These are phyloP conservation scores for Inosperma sp. DNA, from an alignment of 768 basidiomycete genomes.

Conservation along the genomic window DNA sequence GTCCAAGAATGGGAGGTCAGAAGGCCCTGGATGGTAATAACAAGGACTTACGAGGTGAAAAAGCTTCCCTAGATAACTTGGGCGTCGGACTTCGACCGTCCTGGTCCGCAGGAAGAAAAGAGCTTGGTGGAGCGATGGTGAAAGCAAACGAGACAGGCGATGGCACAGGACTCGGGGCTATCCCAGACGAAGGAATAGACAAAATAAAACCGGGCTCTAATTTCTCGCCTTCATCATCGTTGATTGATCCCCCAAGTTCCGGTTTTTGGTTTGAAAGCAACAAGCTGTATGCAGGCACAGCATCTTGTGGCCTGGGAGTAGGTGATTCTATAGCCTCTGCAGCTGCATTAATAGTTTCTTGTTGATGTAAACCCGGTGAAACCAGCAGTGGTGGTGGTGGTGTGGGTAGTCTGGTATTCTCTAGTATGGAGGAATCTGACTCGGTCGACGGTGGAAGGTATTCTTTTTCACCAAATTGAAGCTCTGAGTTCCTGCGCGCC, in stretches of 20 bases:
- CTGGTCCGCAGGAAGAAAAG: background rate
- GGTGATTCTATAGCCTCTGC: background rate
- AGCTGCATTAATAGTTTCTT: background rate
- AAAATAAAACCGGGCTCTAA: background rate
- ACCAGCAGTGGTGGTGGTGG: conserved; percentile 1
- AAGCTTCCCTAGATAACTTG: background rate
- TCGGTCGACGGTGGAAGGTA: background rate
- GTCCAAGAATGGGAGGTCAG: too few species aligned
- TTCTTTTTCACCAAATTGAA: background rate
- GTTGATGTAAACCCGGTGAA: background rate
- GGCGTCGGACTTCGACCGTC: background rate
- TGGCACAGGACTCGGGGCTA: background rate
- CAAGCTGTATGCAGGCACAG: background rate
- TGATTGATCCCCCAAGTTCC: background rate
- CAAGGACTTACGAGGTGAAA: background rate
- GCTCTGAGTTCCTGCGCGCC: background rate
- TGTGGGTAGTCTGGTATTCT: background rate
- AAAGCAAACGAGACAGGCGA: background rate
- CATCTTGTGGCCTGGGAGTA: conserved; percentile 1
- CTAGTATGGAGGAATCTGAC: background rate
- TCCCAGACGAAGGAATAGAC: conserved; percentile 2
- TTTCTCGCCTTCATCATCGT: background rate
- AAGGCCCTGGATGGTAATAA: too few species aligned
- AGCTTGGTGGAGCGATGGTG: background rate
- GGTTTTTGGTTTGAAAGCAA: background rate